These are phyloP conservation scores for Dipodascus albidus DNA, from an alignment of 805 yeast genomes.

Conservation along the genomic window DNA sequence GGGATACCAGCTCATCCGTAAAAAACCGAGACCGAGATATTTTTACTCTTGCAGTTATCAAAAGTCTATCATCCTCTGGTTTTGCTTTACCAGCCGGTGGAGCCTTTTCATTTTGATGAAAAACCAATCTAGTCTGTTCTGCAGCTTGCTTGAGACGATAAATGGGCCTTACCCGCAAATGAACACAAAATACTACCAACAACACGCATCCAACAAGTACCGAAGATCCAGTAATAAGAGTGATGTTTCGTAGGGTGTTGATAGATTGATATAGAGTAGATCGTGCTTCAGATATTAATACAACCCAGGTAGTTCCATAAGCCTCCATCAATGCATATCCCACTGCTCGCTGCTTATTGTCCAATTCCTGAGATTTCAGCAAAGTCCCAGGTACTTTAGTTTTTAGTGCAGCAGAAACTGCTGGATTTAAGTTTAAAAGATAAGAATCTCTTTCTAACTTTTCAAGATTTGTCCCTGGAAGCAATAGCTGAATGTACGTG, in stretches of 20 bases:
- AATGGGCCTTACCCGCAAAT: constrained; percentile 72
- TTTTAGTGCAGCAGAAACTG: neutral
- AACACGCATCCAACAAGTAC: constrained; percentile 30
- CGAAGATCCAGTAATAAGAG: neutral
- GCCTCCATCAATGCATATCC: constrained; percentile 42
- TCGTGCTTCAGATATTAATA: constrained; percentile 54
- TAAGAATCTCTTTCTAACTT: too few relatives aligned
- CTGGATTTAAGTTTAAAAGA: neutral
- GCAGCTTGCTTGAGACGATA: constrained; percentile 71
- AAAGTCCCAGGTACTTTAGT: constrained; percentile 31
- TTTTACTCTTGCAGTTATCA: constrained; percentile 17
- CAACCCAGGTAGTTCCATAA: constrained; percentile 48
- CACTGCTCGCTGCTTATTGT: constrained; percentile 35
- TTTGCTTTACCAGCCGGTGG: neutral
- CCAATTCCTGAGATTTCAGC: constrained; percentile 28
- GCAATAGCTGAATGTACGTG: neutral
- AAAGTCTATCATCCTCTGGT: constrained; percentile 8
- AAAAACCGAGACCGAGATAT: constrained; percentile 18
- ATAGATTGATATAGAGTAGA: constrained; percentile 52
- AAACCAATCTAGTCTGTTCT: constrained; percentile 37
- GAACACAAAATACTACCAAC: constrained; percentile 64
- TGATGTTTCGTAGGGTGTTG: constrained; percentile 45
- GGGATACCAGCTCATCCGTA: constrained; percentile 70
- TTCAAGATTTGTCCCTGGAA: neutral
- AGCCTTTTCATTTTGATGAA: neutral